These are phyloP conservation scores for Fusarium citri DNA, from an alignment of 2,329 filamentous ascomycete species.

Conservation along the genomic window DNA sequence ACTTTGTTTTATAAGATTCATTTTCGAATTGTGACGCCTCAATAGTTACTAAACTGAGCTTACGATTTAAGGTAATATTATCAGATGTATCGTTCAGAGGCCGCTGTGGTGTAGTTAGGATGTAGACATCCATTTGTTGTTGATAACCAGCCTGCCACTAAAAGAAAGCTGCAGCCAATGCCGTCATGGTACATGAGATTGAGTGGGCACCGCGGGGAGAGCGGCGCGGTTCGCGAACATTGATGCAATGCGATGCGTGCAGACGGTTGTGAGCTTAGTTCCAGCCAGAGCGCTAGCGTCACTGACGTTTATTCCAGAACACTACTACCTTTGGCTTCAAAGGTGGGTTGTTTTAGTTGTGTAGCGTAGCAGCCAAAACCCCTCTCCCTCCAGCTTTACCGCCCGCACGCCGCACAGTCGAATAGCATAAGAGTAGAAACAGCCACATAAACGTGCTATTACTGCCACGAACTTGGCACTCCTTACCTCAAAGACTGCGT, in stretches of 20 bases:
- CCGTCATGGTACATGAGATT: conserved; percentile 42
- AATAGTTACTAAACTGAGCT: background rate
- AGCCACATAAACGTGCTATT: background rate
- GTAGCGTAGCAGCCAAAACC: conserved; percentile 1
- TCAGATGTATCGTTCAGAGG: background rate
- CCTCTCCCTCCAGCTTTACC: background rate
- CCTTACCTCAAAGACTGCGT: background rate
- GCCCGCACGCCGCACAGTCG: background rate
- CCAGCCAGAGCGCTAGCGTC: conserved; percentile 24
- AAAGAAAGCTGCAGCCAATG: conserved; percentile 26
- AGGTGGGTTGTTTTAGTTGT: background rate
- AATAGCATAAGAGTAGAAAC: background rate
- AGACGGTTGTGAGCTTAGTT: conserved; percentile 15
- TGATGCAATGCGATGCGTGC: conserved; percentile 22
- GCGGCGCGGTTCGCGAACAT: conserved; percentile 29
- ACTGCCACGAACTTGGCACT: background rate
- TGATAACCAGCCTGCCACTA: conserved; percentile 2
- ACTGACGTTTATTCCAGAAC: conserved; percentile 40
- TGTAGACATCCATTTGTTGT: conserved; percentile 8
- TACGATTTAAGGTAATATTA: background rate
- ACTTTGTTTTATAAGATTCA: background rate
- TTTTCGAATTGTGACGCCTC: too few species aligned
- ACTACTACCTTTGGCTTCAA: conserved; percentile 28
- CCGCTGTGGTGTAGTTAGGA: background rate
- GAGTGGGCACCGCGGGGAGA: conserved; percentile 36